These are phyloP conservation scores for Perkinsus marinus DNA, from an alignment of 169 alveolate genomes.

Conservation along the genomic window DNA sequence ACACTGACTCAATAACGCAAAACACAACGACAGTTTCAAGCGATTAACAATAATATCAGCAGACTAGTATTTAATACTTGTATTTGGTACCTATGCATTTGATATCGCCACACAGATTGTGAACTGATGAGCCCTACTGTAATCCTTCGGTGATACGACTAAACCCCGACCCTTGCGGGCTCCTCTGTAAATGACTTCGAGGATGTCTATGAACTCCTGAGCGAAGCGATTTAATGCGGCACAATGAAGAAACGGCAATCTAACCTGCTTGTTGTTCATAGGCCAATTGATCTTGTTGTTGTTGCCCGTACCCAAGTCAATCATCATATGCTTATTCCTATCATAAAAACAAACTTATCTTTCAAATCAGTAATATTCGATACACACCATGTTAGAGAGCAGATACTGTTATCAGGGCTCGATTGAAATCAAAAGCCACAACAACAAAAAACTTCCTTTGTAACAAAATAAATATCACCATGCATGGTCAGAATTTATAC, in stretches of 20 bases:
- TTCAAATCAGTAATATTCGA: no score
- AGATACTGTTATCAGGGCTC: no score
- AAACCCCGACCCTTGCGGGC: constrained; percentile 95
- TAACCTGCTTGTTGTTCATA: constrained; percentile 75
- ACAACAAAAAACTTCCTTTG: no score
- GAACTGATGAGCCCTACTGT: constrained; percentile 32
- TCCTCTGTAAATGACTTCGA: constrained; percentile 91
- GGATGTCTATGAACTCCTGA: constrained; percentile 87
- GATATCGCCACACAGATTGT: neutral
- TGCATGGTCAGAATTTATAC: no score
- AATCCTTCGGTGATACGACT: constrained; percentile 89
- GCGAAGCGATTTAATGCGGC: no score
- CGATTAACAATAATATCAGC: no score
- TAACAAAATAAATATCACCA: no score
- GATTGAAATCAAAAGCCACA: no score
- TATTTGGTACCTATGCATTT: neutral
- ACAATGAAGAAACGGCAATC: neutral
- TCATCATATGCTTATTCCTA: constrained; percentile 96
- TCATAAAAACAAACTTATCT: neutral
- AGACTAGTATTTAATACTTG: neutral
- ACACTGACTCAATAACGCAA: no score
- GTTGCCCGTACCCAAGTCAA: constrained; percentile 97
- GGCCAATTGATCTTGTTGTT: constrained; percentile 96
- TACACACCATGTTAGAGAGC: no score
- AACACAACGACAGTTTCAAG: no score